Conservation (phyloP, 495 filamentous ascomycete species). For the Rostrohypoxylon terebratum region DNA sequence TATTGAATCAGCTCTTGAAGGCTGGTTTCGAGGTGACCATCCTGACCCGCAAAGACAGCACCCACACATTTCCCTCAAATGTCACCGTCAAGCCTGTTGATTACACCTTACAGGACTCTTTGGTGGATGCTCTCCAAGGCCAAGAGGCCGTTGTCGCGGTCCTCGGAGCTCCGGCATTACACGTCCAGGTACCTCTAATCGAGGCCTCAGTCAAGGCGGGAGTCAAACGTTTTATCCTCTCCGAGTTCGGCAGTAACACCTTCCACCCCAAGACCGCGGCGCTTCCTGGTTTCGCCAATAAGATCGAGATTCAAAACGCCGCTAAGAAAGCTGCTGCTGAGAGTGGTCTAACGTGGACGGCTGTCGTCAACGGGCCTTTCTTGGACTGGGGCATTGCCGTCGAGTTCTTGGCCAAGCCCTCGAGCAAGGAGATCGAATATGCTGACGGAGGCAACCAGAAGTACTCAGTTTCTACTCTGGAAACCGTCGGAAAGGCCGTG, state of each 20-base stretch:
- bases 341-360: slow-evolving; percentile 58
- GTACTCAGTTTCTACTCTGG: slow-evolving; percentile 59
- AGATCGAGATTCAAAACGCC: slow-evolving; percentile 56
- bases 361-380: slow-evolving; percentile 59
- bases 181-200: slow-evolving; percentile 56
- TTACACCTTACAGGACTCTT: slow-evolving; percentile 59
- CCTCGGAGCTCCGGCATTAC: slow-evolving; percentile 26
- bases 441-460: slow-evolving; percentile 60
- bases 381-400: slow-evolving; percentile 61
- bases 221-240: slow-evolving; percentile 66
- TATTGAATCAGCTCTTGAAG: slow-evolving; percentile 62
- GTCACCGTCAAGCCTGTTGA: slow-evolving; percentile 60
- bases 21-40: slow-evolving; percentile 64
- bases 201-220: slow-evolving; percentile 63
- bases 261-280: slow-evolving; percentile 47
- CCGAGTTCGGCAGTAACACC: slow-evolving; percentile 65
- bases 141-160: slow-evolving; percentile 64
- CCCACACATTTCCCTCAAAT: slow-evolving; percentile 45
- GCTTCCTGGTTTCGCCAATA: slow-evolving; percentile 60
- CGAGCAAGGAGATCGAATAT: slow-evolving; percentile 50
- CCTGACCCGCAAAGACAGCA: slow-evolving; percentile 58
- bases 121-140: slow-evolving; percentile 57
- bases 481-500: slow-evolving; percentile 56
- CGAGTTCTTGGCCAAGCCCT: slow-evolving; percentile 55
- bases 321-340: slow-evolving; percentile 55